Percentiles rank a stretch among this genome's conserved stretches.
Conservation (phyloP, 2,329 filamentous ascomycete genomes). For the Metarhizium guizhouense region DNA sequence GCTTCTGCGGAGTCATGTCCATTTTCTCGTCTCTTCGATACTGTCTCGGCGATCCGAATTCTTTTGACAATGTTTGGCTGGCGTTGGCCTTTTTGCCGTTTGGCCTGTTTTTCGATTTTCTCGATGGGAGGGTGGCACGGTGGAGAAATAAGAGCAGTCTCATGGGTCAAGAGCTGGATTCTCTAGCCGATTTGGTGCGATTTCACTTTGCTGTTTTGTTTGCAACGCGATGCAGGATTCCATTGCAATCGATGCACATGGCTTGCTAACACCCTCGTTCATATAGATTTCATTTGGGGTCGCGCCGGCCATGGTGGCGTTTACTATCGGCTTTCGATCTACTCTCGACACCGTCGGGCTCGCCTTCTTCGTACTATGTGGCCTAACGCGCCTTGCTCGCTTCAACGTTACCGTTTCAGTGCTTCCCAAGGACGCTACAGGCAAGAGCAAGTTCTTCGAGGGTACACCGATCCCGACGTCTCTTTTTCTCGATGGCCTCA, state of each 20-base stretch:
- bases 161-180: slow-evolving; percentile 97
- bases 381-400: slow-evolving; percentile 83
- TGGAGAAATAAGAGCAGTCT: slow-evolving; percentile 96
- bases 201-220: neutral
- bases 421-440: slow-evolving; percentile 82
- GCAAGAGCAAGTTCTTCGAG: slow-evolving; percentile 94
- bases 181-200: slow-evolving; percentile 82
- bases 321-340: slow-evolving; percentile 82
- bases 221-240: neutral
- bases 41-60: slow-evolving; percentile 62
- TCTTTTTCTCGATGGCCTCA: slow-evolving; percentile 67
- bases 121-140: slow-evolving; percentile 92
- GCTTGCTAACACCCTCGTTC: slow-evolving; percentile 1
- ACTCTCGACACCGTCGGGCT: slow-evolving; percentile 70
- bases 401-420: slow-evolving; percentile 94
- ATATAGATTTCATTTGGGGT: slow-evolving; percentile 91
- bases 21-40: slow-evolving; percentile 93
- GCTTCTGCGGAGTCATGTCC: slow-evolving; percentile 88
- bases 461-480: slow-evolving; percentile 93
- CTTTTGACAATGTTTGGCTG: slow-evolving; percentile 64
- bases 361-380: slow-evolving; percentile 87
- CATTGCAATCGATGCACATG: neutral
- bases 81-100: slow-evolving; percentile 85
- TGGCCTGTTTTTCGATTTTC: slow-evolving; percentile 93
- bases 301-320: slow-evolving; percentile 77